Percentiles rank a stretch among this genome's conserved stretches.
These are phyloP conservation scores for Yamadazyma phyllophila DNA, from an alignment of 805 yeast genomes.

Conservation along the genomic window DNA sequence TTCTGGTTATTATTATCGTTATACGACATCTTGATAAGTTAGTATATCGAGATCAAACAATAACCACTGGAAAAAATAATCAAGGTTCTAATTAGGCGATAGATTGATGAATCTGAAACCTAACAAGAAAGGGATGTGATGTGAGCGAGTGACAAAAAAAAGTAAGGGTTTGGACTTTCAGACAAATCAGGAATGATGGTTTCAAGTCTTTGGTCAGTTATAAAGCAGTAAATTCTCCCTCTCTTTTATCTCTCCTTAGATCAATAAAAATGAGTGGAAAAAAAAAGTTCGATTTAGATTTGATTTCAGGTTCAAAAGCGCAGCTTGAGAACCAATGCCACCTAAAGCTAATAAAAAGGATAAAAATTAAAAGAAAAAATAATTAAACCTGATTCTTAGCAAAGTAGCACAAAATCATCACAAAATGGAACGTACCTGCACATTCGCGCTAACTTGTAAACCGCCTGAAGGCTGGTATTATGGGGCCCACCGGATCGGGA, in stretches of 20 bases:
- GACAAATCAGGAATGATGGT: not conserved
- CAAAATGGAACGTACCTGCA: not conserved
- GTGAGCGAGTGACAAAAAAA: slow-evolving; percentile 4
- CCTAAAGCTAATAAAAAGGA: not conserved
- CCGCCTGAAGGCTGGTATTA: slow-evolving; percentile 3
- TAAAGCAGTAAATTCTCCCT: not conserved
- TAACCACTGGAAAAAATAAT: not conserved
- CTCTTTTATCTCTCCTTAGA: slow-evolving; percentile 5
- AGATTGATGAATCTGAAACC: not conserved
- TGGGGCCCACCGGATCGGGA: slow-evolving; percentile 2
- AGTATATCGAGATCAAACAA: slow-evolving; percentile 12
- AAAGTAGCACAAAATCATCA: not conserved
- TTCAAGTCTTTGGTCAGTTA: not conserved
- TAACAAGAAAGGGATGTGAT: not conserved
- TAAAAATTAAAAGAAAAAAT: slow-evolving; percentile 2
- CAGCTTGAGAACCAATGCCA: not conserved
- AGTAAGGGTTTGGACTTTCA: not conserved
- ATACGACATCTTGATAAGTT: slow-evolving; percentile 50
- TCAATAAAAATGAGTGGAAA: slow-evolving; percentile 2
- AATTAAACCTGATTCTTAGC: not conserved
- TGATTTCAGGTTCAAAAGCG: slow-evolving; percentile 4
- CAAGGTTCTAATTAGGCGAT: not conserved
- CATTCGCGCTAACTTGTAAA: slow-evolving; percentile 2
- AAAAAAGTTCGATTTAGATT: slow-evolving; percentile 3
- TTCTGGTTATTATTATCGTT: slow-evolving; percentile 44